Evolutionary conservation across 1,284 basidiomycete genomes (phyloP).

Genomic region (Cronartium quercuum): DNA sequence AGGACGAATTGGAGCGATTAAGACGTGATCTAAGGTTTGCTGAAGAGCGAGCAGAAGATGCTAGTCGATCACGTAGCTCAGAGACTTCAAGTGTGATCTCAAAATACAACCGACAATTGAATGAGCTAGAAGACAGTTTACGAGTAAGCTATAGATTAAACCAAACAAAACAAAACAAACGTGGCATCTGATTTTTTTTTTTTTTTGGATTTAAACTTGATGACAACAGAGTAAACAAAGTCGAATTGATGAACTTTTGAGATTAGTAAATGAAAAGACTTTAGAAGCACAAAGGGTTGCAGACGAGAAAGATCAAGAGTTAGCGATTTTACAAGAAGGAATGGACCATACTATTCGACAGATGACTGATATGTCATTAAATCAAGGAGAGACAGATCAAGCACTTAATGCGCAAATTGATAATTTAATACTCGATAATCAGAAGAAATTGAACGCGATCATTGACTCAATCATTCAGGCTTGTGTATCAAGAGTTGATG

Average conservation of each 20-base stretch:
- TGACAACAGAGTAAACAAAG: conserved; percentile 71
- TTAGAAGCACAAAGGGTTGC: conserved; percentile 70
- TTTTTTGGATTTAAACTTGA: too few species aligned
- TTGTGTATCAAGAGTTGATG: conserved; percentile 94
- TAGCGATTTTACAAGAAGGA: conserved; percentile 88
- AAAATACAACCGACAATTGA: conserved; percentile 93
- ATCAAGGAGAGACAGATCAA: conserved; percentile 72
- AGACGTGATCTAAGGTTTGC: conserved; percentile 91
- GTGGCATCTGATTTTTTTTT: background rate
- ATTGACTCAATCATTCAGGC: conserved; percentile 97
- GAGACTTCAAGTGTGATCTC: conserved; percentile 81
- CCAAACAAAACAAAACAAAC: too few species aligned
- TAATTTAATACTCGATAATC: conserved; percentile 90
- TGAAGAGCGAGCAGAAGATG: conserved; percentile 96
- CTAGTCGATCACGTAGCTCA: conserved; percentile 79
- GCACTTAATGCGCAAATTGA: conserved; percentile 94
- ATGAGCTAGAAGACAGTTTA: conserved; percentile 88
- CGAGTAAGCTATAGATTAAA: conserved; percentile 57
- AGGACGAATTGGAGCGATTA: conserved; percentile 88
- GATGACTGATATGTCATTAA: conserved; percentile 62
- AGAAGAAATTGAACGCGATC: conserved; percentile 96
- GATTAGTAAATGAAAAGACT: conserved; percentile 67
- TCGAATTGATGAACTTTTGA: conserved; percentile 82
- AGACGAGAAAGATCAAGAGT: conserved; percentile 96
- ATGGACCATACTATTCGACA: conserved; percentile 91